Conservation (phyloP, 305 asterid species). For the Solanum hybrid region DNA sequence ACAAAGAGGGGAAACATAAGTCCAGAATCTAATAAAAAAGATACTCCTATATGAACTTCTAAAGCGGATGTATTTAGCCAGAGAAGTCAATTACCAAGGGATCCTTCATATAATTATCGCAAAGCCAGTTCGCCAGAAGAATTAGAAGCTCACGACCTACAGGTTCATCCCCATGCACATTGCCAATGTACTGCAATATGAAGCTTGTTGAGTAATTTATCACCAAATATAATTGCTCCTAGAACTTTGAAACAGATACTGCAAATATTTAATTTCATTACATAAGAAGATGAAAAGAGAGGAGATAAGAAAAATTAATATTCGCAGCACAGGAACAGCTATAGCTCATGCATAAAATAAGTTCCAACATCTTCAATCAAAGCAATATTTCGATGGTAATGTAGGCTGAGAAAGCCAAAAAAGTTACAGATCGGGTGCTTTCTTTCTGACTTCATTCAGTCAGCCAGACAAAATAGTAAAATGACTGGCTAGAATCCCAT, state of each 20-base stretch:
- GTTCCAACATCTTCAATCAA: neutral
- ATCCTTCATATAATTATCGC: slow-evolving; percentile 76
- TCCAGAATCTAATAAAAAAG: neutral
- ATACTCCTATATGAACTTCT: neutral
- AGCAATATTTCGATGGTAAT: neutral
- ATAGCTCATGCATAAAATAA: neutral
- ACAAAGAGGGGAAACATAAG: neutral
- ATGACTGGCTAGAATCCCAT: neutral
- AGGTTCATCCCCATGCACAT: slow-evolving; percentile 98
- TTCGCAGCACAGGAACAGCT: neutral
- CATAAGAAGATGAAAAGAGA: neutral
- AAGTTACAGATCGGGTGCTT: neutral
- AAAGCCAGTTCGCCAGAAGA: slow-evolving; percentile 83
- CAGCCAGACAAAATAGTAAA: neutral
- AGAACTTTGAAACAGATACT: neutral
- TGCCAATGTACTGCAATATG: slow-evolving; percentile 79
- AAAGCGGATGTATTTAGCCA: neutral
- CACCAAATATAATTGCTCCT: neutral
- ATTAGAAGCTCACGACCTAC: slow-evolving; percentile 93
- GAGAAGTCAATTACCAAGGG: slow-evolving; percentile 52
- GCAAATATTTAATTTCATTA: neutral
- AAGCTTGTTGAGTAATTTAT: slow-evolving; percentile 24
- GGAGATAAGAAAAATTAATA: neutral
- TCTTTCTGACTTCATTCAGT: neutral
- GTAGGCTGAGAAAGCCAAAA: neutral